These are phyloP conservation scores for Solanum ossicruentum DNA, from an alignment of 257 asterid species.

Conservation along the genomic window DNA sequence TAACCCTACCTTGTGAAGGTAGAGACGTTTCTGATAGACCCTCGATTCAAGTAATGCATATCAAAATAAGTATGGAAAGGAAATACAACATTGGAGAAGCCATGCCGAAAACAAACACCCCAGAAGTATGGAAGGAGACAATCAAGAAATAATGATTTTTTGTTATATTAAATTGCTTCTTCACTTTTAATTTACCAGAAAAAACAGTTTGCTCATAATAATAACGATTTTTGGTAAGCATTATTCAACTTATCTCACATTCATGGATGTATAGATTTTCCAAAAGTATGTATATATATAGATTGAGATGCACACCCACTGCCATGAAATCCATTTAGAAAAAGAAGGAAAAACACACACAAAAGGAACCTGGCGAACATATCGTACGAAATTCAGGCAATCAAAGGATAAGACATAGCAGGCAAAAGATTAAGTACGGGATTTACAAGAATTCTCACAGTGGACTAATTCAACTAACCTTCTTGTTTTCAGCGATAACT, in stretches of 20 bases:
- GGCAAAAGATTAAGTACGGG: not conserved
- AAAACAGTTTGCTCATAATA: not conserved
- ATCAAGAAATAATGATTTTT: not conserved
- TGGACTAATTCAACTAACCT: not conserved
- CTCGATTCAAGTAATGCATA: not conserved
- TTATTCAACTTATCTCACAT: not conserved
- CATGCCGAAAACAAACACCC: not conserved
- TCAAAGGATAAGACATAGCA: not conserved
- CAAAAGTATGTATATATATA: not conserved
- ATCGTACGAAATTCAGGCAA: not conserved
- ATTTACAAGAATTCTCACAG: not conserved
- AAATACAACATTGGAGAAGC: not conserved
- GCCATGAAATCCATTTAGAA: not conserved
- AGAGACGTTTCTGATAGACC: not conserved
- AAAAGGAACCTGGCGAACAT: not conserved
- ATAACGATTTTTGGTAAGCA: not conserved
- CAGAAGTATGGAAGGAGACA: not conserved
- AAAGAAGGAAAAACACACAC: not conserved
- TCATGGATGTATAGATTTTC: not conserved
- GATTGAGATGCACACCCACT: not conserved
- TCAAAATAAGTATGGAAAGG: not conserved
- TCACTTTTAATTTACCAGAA: not conserved
- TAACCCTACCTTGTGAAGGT: not conserved
- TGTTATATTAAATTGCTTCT: not conserved
- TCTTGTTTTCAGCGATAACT: slow-evolving; percentile 37